These are phyloP conservation scores for Mycogone perniciosa DNA, from an alignment of 2,329 filamentous ascomycete species.

Conservation along the genomic window DNA sequence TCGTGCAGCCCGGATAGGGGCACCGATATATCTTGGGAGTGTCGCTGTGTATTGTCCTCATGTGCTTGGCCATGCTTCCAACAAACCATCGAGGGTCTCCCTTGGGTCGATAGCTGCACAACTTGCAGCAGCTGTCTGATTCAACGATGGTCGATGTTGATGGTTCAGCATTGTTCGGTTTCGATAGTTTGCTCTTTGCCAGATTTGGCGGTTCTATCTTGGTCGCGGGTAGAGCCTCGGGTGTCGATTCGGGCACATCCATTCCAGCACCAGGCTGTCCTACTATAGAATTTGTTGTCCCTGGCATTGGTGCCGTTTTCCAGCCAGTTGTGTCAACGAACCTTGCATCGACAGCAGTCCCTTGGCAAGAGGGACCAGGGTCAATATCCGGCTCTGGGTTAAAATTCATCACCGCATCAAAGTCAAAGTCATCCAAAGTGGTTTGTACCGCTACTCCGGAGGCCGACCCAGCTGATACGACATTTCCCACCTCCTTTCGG, in stretches of 20 bases:
- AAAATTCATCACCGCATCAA: conserved; percentile 16
- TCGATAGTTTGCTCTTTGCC: conserved; percentile 1
- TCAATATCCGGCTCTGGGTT: conserved; percentile 6
- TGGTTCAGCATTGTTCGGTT: conserved; percentile 7
- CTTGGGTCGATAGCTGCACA: conserved; percentile 50
- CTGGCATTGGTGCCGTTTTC: background rate
- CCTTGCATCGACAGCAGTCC: background rate
- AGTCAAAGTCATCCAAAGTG: conserved; percentile 18
- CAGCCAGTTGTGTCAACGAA: background rate
- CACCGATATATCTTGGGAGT: conserved; percentile 48
- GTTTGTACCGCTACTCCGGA: conserved; percentile 12
- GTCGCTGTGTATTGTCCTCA: conserved; percentile 44
- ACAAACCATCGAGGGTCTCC: conserved; percentile 53
- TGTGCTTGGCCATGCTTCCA: conserved; percentile 54
- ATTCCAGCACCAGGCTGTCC: background rate
- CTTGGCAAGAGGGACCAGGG: background rate
- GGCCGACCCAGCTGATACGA: background rate
- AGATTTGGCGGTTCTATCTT: background rate
- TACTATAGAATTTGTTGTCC: background rate
- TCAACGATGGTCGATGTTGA: conserved; percentile 31
- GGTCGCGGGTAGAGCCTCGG: background rate
- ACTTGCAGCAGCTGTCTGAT: conserved; percentile 40
- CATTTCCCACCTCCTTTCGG: background rate
- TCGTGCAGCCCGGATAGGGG: conserved; percentile 46
- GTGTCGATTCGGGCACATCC: background rate